A percentile compares a stretch with the other conserved stretches of the same genome.
Conservation (phyloP, 495 filamentous ascomycete species). For the Parachaetomium inaequale region DNA sequence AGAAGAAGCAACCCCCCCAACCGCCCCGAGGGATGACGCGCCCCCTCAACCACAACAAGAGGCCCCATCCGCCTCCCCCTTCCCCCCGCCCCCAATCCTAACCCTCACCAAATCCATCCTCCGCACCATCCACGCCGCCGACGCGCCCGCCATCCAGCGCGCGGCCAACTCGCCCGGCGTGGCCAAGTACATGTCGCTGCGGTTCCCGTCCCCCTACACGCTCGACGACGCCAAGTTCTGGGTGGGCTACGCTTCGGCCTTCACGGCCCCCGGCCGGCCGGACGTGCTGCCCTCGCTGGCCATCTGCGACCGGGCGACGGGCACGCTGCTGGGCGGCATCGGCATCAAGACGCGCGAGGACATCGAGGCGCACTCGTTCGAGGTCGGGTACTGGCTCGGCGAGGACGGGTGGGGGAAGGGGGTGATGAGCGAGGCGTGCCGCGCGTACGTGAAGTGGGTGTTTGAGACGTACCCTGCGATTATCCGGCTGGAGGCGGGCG, state of each 20-base stretch:
- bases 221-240: constrained; percentile 29
- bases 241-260: constrained; percentile 16
- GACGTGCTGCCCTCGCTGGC: constrained; percentile 26
- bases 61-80: background rate
- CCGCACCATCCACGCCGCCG: constrained; percentile 30
- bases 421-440: constrained; percentile 30
- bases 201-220: constrained; percentile 40
- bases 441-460: constrained; percentile 32
- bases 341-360: constrained; percentile 30
- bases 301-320: constrained; percentile 31
- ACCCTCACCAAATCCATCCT: constrained; percentile 22
- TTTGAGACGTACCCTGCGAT: constrained; percentile 33
- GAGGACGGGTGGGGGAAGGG: constrained; percentile 39
- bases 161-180: constrained; percentile 34
- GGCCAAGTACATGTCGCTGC: constrained; percentile 33
- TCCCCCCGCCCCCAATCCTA: constrained; percentile 19
- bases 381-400: constrained; percentile 43
- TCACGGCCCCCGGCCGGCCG: background rate
- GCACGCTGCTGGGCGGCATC: constrained; percentile 31
- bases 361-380: constrained; percentile 32
- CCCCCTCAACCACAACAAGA: too few species aligned
- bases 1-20: background rate
- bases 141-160: constrained; percentile 26
- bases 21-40: too few species aligned
- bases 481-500: constrained; percentile 33